Evolutionary conservation across 2,329 filamentous ascomycete genomes (phyloP).

Genomic region (Stylonectria norvegica): DNA sequence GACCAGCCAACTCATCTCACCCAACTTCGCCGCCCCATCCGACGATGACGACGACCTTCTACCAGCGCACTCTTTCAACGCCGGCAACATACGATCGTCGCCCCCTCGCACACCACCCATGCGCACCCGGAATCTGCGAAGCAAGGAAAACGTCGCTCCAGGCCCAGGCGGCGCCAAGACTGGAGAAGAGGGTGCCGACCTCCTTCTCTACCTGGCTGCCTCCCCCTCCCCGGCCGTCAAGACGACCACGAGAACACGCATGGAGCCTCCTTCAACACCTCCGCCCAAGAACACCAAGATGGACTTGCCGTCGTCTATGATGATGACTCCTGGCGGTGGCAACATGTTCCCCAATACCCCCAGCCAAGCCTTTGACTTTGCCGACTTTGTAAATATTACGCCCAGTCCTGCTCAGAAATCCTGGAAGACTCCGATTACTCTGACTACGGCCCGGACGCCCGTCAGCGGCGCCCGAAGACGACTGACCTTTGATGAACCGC

Average conservation of each 20-base stretch:
- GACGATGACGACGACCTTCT: conserved; percentile 84
- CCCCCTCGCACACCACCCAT: conserved; percentile 80
- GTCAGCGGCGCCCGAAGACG: conserved; percentile 68
- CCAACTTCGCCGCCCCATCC: conserved; percentile 60
- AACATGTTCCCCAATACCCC: conserved; percentile 74
- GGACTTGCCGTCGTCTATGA: conserved; percentile 77
- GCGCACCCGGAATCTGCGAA: conserved; percentile 51
- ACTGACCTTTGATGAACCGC: conserved; percentile 76
- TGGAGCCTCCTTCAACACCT: conserved; percentile 73
- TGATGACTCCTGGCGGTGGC: conserved; percentile 76
- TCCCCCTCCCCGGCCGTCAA: conserved; percentile 81
- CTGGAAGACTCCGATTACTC: conserved; percentile 75
- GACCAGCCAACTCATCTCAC: conserved; percentile 58
- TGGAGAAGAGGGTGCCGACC: conserved; percentile 76
- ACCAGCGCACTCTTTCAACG: conserved; percentile 69
- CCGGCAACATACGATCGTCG: conserved; percentile 66
- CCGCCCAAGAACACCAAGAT: conserved; percentile 65
- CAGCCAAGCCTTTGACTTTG: conserved; percentile 82
- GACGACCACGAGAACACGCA: conserved; percentile 41
- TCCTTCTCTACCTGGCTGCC: conserved; percentile 80
- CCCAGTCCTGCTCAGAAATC: conserved; percentile 88
- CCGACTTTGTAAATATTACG: conserved; percentile 96
- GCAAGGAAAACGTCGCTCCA: conserved; percentile 44
- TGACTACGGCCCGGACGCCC: conserved; percentile 50
- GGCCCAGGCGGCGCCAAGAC: conserved; percentile 50